Conservation (phyloP, 2,329 filamentous ascomycete species). For the Verticillium longisporum region DNA sequence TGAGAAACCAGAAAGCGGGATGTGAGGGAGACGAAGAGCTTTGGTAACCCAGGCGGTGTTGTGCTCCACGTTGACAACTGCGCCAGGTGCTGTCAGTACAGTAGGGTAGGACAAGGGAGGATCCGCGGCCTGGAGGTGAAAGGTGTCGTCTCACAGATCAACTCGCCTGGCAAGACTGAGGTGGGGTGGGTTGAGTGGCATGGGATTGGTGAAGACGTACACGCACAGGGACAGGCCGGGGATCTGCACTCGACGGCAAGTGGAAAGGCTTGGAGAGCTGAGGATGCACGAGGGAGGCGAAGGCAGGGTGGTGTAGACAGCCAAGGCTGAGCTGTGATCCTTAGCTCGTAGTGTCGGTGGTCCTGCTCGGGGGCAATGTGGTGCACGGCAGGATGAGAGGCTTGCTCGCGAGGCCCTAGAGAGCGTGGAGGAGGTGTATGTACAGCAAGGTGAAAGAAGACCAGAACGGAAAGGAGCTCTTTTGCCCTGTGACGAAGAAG, state of each 20-base stretch:
- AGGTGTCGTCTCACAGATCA: background rate
- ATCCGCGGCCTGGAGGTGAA: background rate
- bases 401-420: background rate
- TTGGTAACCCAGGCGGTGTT: background rate
- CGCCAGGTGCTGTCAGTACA: background rate
- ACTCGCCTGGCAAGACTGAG: background rate
- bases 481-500: too few relatives aligned
- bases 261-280: background rate
- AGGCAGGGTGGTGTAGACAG: background rate
- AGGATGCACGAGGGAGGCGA: background rate
- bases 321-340: background rate
- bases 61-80: background rate
- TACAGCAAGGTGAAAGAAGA: background rate
- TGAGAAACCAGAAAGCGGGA: background rate
- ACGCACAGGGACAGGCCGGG: background rate
- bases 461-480: background rate
- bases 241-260: background rate
- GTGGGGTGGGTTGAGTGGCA: background rate
- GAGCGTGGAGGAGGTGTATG: too few relatives aligned
- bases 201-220: background rate
- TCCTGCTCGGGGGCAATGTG: too few relatives aligned
- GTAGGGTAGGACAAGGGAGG: background rate
- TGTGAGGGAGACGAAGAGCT: background rate
- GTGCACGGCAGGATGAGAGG: background rate
- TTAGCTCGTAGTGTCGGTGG: background rate